These are phyloP conservation scores for Tetradesmus obliquus DNA, from an alignment of 139 green algal species.

Conservation along the genomic window DNA sequence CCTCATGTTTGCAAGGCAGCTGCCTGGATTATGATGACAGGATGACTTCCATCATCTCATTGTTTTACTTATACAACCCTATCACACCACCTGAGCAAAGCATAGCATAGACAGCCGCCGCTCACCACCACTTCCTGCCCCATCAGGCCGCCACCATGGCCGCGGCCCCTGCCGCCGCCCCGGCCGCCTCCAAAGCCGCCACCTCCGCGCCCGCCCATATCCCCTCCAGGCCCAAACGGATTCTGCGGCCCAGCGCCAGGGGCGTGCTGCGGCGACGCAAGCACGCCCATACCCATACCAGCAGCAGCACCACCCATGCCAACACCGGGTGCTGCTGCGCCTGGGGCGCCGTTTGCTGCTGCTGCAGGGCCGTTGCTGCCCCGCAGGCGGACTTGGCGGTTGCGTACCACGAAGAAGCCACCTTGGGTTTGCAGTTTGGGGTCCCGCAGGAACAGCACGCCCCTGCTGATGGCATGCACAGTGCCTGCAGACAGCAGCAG, in stretches of 20 bases:
- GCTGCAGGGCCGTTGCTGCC: slow-evolving; percentile 20
- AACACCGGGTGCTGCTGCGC: neutral
- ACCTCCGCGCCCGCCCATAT: slow-evolving; percentile 12
- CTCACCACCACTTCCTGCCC: slow-evolving; percentile 34
- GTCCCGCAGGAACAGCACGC: slow-evolving; percentile 80
- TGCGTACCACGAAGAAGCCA: slow-evolving; percentile 75
- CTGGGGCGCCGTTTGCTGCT: neutral
- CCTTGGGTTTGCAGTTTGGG: slow-evolving; percentile 65
- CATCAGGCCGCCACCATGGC: neutral
- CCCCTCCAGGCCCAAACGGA: neutral
- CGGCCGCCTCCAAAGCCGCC: slow-evolving; percentile 25
- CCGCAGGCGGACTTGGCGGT: slow-evolving; percentile 53
- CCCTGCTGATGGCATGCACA: slow-evolving; percentile 82
- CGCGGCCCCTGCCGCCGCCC: slow-evolving; percentile 43
- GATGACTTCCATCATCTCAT: no score
- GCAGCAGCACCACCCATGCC: neutral
- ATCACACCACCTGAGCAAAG: neutral
- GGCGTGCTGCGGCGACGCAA: neutral
- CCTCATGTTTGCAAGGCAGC: no score
- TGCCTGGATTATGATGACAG: no score
- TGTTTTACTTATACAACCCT: neutral
- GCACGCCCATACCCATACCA: slow-evolving; percentile 15
- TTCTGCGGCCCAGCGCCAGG: slow-evolving; percentile 7
- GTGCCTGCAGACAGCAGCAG: slow-evolving; percentile 57
- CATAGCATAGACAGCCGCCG: neutral